phyloP scores from a whole-genome alignment of 83 land plant genomes.

The Larix sibirica region DNA sequence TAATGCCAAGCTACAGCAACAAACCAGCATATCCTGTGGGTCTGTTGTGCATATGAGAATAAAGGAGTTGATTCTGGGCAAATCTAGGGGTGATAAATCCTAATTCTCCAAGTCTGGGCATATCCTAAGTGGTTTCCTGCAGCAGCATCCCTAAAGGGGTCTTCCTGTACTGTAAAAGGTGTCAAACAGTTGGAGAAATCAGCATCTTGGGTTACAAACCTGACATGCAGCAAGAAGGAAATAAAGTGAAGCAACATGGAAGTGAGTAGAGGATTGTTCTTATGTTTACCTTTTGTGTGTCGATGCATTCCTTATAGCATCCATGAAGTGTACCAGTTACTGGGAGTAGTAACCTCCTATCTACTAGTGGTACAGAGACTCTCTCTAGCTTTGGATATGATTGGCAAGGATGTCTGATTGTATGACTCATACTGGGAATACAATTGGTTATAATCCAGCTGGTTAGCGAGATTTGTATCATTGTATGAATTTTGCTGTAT shows the following conservation, averaged over 20 bases:
- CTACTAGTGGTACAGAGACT: constrained; percentile 60
- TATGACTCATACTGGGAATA: constrained; percentile 56
- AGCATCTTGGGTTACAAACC: constrained; percentile 45
- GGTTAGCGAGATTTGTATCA: constrained; percentile 56
- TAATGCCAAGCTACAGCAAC: no score
- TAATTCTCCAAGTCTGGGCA: no score
- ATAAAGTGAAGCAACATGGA: constrained; percentile 40
- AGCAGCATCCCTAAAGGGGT: no score
- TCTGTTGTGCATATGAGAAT: no score
- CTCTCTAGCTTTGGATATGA: constrained; percentile 43
- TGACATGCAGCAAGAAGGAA: not conserved
- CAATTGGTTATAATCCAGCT: constrained; percentile 56
- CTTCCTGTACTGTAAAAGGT: no score
- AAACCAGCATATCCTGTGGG: no score
- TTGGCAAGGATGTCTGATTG: constrained; percentile 58
- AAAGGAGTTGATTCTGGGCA: no score
- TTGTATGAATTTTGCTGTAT: constrained; percentile 45
- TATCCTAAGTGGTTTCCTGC: no score
- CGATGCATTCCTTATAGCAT: constrained; percentile 60
- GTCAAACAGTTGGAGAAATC: not conserved
- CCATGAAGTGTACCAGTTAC: constrained; percentile 49
- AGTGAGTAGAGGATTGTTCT: constrained; percentile 60
- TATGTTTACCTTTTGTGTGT: constrained; percentile 48
- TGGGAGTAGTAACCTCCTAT: constrained; percentile 65
- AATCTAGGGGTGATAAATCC: no score